These are phyloP conservation scores for Phytophthora hybrid DNA, from an alignment of 352 stramenopile species.

Conservation along the genomic window DNA sequence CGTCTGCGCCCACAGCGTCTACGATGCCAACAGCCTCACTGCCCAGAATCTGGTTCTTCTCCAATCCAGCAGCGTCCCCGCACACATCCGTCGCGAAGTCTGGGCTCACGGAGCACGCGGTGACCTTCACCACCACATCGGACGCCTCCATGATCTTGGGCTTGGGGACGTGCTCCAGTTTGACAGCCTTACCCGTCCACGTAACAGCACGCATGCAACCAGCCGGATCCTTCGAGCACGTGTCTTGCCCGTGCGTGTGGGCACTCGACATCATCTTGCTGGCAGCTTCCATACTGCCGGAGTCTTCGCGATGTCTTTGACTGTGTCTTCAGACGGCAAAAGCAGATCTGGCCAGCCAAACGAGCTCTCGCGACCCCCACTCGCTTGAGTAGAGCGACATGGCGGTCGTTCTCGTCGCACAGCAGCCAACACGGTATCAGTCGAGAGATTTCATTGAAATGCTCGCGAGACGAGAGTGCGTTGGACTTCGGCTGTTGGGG, in stretches of 20 bases:
- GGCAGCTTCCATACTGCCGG: conserved; percentile 30
- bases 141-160: conserved; percentile 61
- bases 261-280: conserved; percentile 40
- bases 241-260: conserved; percentile 32
- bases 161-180: conserved; percentile 62
- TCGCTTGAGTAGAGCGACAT: conserved; percentile 16
- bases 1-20: conserved; percentile 55
- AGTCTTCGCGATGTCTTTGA: conserved; percentile 2
- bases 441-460: conserved; percentile 28
- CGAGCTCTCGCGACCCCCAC: not conserved
- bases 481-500: not conserved
- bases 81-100: conserved; percentile 62
- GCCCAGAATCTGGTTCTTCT: conserved; percentile 71
- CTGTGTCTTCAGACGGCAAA: conserved; percentile 31
- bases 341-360: conserved; percentile 27
- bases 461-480: conserved; percentile 7
- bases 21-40: conserved; percentile 78
- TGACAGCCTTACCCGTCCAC: conserved; percentile 66
- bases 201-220: conserved; percentile 70
- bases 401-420: conserved; percentile 13
- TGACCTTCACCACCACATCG: conserved; percentile 75
- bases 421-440: conserved; percentile 13
- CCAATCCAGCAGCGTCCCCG: conserved; percentile 48
- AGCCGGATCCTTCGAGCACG: conserved; percentile 44
- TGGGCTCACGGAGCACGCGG: conserved; percentile 64